Evolutionary conservation across 2,329 filamentous ascomycete species (phyloP), one percentile per base, ranked within the genome.

Genomic region (Verticillium zaregamsianum): DNA sequence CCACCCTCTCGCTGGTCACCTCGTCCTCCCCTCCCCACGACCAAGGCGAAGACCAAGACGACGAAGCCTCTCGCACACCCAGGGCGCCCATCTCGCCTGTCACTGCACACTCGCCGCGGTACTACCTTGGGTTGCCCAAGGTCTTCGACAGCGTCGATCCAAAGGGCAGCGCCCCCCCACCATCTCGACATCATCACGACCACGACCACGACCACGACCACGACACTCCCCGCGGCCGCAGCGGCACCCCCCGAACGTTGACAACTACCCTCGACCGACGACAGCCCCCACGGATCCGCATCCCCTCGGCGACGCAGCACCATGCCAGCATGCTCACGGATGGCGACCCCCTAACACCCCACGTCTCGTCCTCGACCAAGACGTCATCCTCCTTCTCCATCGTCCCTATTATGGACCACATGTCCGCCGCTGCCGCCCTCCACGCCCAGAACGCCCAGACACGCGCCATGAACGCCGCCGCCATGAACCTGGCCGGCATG

Each of bases 401-500:
- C 62, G 54, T 56, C 61, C 28, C 40, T 33, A 45, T 59, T 15
- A 59, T 45, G n/a, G 58, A 59, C 39, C 40, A 52, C 31, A 59
- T 54, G 39, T n/a, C 58, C 7, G 58, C 58, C 45, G 49, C 58
- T 31, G 58, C 45, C 28, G 40, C 58, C 28, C 25, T 45, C 49
- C 40, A 57, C 56, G 55, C 60, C 11, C 40, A 59, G 5, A 61
- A 59, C 25, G 52, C 58, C 55, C 23, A 33, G 23, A 59, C 63
- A 35, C 28, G 49, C 20, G 4, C 61, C 31, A 57, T 58, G 25
- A 59, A 62, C 40, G 45, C 57, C 20, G 54, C 37, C 54, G 55
- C 57, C 40, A 58, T 59, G 14, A 57, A 33, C 31, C 52, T 57
- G 57, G 61, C 61, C 52, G 60, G 60, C 28, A 64, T 61, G 61